Conservation (phyloP, 2,329 filamentous ascomycete species). For the Didymella sp. region DNA sequence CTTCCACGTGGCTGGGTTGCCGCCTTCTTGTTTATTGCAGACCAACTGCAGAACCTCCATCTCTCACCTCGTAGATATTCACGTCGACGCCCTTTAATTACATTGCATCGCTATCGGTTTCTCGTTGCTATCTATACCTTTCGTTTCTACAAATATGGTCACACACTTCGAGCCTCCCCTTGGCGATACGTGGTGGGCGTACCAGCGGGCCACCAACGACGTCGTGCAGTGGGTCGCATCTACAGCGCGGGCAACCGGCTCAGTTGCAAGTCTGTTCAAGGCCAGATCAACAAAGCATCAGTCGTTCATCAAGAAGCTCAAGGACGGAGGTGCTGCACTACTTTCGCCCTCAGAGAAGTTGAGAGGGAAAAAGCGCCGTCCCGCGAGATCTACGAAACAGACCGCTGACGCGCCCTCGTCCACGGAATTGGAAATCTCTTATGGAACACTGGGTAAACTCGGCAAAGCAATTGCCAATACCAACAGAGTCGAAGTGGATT, state of each 20-base stretch:
- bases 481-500: constrained; percentile 6
- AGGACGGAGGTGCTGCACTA: not conserved
- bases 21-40: not conserved
- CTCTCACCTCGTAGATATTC: not conserved
- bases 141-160: not conserved
- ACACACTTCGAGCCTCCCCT: constrained; percentile 20
- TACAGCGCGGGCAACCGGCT: constrained; percentile 19
- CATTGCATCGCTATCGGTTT: not conserved
- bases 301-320: constrained; percentile 3
- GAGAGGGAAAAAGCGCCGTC: not conserved
- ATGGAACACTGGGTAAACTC: constrained; percentile 4
- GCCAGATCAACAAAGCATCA: not conserved
- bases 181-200: constrained; percentile 15
- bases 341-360: not conserved
- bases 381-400: not conserved
- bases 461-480: constrained; percentile 8
- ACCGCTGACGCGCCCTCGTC: not conserved
- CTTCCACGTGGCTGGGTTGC: not conserved
- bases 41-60: not conserved
- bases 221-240: constrained; percentile 25
- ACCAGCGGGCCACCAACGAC: constrained; percentile 15
- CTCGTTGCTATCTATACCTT: not conserved
- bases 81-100: too few species aligned
- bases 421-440: constrained; percentile 3
- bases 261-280: constrained; percentile 15